Percentiles rank a stretch among this genome's conserved stretches.
Conservation (phyloP, 1,284 basidiomycete genomes). For the Quambalaria eucalypti region DNA sequence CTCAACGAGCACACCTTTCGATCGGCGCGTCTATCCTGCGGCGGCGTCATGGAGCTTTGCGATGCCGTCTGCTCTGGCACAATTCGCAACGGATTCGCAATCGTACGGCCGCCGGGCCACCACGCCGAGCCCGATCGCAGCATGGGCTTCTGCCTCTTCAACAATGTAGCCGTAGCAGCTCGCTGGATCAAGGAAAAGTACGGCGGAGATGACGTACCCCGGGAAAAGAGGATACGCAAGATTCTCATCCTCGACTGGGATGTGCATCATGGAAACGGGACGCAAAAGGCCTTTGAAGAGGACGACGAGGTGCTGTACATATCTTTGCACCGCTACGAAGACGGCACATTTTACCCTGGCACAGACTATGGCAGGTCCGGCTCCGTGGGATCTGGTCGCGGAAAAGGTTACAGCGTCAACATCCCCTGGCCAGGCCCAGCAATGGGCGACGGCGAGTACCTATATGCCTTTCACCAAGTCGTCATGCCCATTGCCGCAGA, state of each 20-base stretch:
- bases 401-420: constrained; percentile 73
- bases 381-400: constrained; percentile 72
- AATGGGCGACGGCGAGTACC: constrained; percentile 90
- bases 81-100: constrained; percentile 81
- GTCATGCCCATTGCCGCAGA: constrained; percentile 96
- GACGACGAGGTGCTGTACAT: constrained; percentile 88
- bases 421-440: constrained; percentile 83
- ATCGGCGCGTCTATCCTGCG: constrained; percentile 79
- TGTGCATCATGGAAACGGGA: constrained; percentile 97
- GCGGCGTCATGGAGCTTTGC: constrained; percentile 84
- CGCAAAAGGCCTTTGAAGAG: constrained; percentile 86
- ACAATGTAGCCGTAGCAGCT: constrained; percentile 90
- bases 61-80: constrained; percentile 73
- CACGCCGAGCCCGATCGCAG: constrained; percentile 95
- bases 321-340: constrained; percentile 88
- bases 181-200: constrained; percentile 51
- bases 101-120: constrained; percentile 93
- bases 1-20: constrained; percentile 75
- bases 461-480: constrained; percentile 89
- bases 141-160: constrained; percentile 99
- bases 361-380: constrained; percentile 77
- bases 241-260: constrained; percentile 96
- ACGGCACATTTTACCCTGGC: constrained; percentile 73
- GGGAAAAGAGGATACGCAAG: constrained; percentile 52
- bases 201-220: constrained; percentile 54